Percentiles rank a stretch among this genome's conserved stretches.
Evolutionary conservation across 2,329 filamentous ascomycete genomes (phyloP).

Genomic region (Aspergillus niger): DNA sequence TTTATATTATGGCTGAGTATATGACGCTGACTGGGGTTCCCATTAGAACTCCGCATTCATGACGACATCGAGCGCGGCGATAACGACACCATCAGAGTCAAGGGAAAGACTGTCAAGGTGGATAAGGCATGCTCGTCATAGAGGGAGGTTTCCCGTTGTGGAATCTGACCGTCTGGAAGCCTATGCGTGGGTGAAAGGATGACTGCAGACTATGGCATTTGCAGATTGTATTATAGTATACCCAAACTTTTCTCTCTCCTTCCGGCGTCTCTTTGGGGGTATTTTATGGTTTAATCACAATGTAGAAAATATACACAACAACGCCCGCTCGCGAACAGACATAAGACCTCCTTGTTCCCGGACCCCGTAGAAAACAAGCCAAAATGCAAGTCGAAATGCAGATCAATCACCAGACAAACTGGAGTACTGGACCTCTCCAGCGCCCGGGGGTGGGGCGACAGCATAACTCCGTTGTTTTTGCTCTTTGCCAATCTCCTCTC

Average conservation of each 20-base stretch:
- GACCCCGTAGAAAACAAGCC: constrained; percentile 20
- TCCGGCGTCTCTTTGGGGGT: constrained; percentile 36
- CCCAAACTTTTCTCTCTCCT: constrained; percentile 35
- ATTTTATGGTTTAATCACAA: constrained; percentile 30
- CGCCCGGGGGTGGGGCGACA: constrained; percentile 77
- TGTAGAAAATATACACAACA: constrained; percentile 31
- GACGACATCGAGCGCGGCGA: constrained; percentile 87
- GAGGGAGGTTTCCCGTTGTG: neutral
- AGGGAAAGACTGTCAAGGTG: constrained; percentile 42
- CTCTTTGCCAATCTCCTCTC: constrained; percentile 46
- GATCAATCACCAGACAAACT: constrained; percentile 76
- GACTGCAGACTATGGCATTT: constrained; percentile 19
- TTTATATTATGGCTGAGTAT: neutral
- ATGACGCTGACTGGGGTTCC: constrained; percentile 3
- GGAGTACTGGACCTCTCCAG: constrained; percentile 77
- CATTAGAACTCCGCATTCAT: constrained; percentile 79
- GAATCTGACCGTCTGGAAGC: neutral
- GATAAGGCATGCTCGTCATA: constrained; percentile 46
- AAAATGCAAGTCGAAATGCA: constrained; percentile 10
- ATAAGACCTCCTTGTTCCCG: constrained; percentile 29
- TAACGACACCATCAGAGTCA: constrained; percentile 83
- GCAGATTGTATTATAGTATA: constrained; percentile 42
- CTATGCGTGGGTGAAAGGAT: constrained; percentile 5
- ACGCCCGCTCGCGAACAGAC: constrained; percentile 39
- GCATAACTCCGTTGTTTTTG: constrained; percentile 42